Evolutionary conservation across 805 yeast species (phyloP).

Genomic region (Yarrowia sp.): DNA sequence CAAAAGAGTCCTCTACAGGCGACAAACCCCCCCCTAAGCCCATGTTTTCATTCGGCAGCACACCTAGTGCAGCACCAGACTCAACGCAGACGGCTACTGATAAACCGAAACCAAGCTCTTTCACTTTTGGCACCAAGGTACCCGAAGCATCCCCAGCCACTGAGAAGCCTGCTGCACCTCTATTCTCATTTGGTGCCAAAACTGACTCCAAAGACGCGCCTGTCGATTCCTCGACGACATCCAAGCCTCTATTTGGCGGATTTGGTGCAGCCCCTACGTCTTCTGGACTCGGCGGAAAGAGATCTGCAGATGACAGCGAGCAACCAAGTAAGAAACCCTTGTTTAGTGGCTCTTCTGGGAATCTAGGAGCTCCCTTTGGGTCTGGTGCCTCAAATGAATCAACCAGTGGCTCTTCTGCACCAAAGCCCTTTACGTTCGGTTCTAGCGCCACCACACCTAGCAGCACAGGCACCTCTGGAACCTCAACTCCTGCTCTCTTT

Average conservation of each 20-base stretch:
- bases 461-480: background rate
- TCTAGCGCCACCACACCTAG: background rate
- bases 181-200: constrained; percentile 1
- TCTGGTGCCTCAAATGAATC: background rate
- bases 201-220: background rate
- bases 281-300: background rate
- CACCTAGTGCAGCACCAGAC: background rate
- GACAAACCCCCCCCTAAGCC: background rate
- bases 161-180: background rate
- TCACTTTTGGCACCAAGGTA: background rate
- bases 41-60: constrained; percentile 7
- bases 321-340: background rate
- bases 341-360: background rate
- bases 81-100: background rate
- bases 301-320: background rate
- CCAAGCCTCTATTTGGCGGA: background rate
- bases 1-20: background rate
- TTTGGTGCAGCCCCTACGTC: background rate
- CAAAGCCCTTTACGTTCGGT: background rate
- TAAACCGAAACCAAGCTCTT: background rate
- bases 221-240: background rate
- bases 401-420: background rate
- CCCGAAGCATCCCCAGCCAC: background rate
- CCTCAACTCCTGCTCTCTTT: background rate
- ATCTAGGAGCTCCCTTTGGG: background rate